These are phyloP conservation scores for Hypoxylon cercidicola DNA, from an alignment of 495 filamentous ascomycete species.

Conservation along the genomic window DNA sequence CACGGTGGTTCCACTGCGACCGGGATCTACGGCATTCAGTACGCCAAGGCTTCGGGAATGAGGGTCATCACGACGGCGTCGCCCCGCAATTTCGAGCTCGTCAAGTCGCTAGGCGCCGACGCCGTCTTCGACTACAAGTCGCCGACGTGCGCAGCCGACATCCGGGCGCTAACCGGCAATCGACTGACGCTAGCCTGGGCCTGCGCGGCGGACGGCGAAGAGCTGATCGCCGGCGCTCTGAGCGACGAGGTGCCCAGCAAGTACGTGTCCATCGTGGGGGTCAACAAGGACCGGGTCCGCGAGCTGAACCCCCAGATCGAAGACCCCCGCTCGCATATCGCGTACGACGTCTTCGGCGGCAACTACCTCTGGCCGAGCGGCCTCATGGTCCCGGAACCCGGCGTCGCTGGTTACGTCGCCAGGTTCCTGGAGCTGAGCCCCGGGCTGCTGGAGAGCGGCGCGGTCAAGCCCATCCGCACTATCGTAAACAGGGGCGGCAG, in stretches of 20 bases:
- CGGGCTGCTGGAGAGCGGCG: conserved; percentile 42
- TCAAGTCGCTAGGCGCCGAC: conserved; percentile 55
- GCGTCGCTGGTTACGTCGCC: conserved; percentile 41
- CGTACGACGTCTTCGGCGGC: conserved; percentile 45
- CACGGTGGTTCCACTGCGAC: conserved; percentile 63
- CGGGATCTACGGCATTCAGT: conserved; percentile 60
- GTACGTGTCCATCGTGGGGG: conserved; percentile 41
- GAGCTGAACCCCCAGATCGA: conserved; percentile 46
- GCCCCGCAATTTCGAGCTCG: conserved; percentile 53
- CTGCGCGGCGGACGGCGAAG: conserved; percentile 41
- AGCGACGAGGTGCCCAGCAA: conserved; percentile 31
- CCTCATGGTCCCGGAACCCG: conserved; percentile 11
- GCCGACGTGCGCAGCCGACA: conserved; percentile 48
- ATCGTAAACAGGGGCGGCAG: conserved; percentile 47
- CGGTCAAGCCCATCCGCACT: conserved; percentile 42
- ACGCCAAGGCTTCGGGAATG: conserved; percentile 58
- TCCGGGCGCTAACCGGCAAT: conserved; percentile 43
- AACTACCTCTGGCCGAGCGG: conserved; percentile 23
- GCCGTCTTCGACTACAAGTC: conserved; percentile 59
- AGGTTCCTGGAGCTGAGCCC: conserved; percentile 39
- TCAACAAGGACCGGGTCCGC: conserved; percentile 31
- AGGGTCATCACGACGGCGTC: conserved; percentile 57
- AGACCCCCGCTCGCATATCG: conserved; percentile 38
- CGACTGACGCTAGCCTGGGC: conserved; percentile 48
- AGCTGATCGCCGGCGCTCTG: conserved; percentile 45